Conservation (phyloP, 768 basidiomycete species). For the Phylloporus scabripes region DNA sequence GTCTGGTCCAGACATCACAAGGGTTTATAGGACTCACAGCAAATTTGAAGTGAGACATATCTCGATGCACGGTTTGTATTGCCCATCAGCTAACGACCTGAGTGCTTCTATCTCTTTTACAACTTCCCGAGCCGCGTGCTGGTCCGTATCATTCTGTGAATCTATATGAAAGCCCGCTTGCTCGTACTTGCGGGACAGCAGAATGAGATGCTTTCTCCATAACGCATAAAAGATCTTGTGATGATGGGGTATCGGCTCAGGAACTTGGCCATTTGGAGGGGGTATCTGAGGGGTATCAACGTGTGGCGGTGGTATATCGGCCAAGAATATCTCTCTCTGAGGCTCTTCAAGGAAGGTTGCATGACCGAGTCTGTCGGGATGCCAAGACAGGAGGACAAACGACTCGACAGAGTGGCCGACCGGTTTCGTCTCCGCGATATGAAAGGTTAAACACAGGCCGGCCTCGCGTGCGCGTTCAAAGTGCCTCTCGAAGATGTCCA, state of each 20-base stretch:
- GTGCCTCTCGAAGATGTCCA: constrained; percentile 44
- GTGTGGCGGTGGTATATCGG: constrained; percentile 19
- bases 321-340: constrained; percentile 45
- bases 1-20: not conserved
- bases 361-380: constrained; percentile 69
- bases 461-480: constrained; percentile 51
- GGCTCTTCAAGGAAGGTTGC: constrained; percentile 73
- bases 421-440: constrained; percentile 78
- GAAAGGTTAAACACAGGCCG: constrained; percentile 70
- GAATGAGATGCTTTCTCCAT: constrained; percentile 20
- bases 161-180: constrained; percentile 11
- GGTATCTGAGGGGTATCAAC: constrained; percentile 15
- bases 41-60: constrained; percentile 80
- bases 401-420: constrained; percentile 54
- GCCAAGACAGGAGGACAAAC: constrained; percentile 50
- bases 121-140: constrained; percentile 20
- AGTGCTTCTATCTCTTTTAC: constrained; percentile 19
- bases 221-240: constrained; percentile 20
- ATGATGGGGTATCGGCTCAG: constrained; percentile 19
- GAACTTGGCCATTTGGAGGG: constrained; percentile 15
- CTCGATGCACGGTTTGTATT: constrained; percentile 59
- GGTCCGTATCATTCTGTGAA: constrained; percentile 9
- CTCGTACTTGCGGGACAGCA: constrained; percentile 17
- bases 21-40: constrained; percentile 41
- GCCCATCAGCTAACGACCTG: constrained; percentile 8